Base-by-base conservation (phyloP, 345 rosid species). In the Citrus cavaleriei region DNA sequence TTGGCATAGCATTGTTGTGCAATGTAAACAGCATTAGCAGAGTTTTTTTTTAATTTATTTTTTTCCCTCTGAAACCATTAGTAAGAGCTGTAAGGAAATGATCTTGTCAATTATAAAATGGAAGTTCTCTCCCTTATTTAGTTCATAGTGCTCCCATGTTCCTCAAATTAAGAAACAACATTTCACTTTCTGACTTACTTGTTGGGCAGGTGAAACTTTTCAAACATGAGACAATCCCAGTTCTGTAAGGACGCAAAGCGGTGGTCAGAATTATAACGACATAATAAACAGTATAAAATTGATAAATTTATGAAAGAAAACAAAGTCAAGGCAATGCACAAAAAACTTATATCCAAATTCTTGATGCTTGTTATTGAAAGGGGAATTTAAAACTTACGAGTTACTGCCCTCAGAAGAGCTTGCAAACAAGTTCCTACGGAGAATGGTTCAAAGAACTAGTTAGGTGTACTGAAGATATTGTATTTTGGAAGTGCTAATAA, bases 401-500 rank as follows among this genome's bases (percentile, higher is more conserved):
- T n/a, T 61, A 58, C 77, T 84, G 54, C 27, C 67, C 16, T 12
- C 38, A 3, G 86, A 82, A 22, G 77, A 80, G 83, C 85, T 81
- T 30, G 82, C 81, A 49, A 88, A 85, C 73, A 85, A 77, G 82
- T 88, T 88, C 80, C 90, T 88, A 72, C 3, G 70, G 57, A 55
- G 16, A 68, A 34, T 18, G 24, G 46, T 13, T 32, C n/a, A 13
- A 8, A 58, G 21, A 46, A 25, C 24, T 14, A 32, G 40, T 34
- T 34, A 35, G 24, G 37, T 59, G 10, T 22, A 46, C 35, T 59
- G 35, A 22, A 24, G 24, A 59, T n/a, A 60, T 25, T 19, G 21
- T 40, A 57, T 21, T 35, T 30, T 35, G 24, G 5, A 7, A 13
- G 24, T 16, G 37, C 42, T 64, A 0, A 28, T 63, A 18, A 46